A percentile compares a stretch with the other conserved stretches of the same genome.
These are phyloP conservation scores for Pleurotus pulmonarius DNA, from an alignment of 768 basidiomycete species.

Conservation along the genomic window DNA sequence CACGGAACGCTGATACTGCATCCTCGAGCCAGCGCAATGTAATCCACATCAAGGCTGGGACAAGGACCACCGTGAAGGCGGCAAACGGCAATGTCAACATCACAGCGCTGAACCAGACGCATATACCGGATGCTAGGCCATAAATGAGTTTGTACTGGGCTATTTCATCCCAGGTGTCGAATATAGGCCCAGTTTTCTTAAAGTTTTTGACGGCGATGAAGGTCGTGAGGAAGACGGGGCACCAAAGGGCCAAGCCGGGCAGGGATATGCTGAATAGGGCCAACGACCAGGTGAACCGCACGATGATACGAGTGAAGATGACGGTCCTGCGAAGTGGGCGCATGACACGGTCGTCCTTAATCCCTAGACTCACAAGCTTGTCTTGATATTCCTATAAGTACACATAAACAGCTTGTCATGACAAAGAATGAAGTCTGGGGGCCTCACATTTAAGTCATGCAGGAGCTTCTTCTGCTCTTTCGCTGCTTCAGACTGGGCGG, in stretches of 20 bases:
- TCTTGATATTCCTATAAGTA: slow-evolving; percentile 74
- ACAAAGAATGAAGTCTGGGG: background rate
- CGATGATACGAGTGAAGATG: slow-evolving; percentile 59
- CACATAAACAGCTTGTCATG: background rate
- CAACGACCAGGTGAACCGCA: slow-evolving; percentile 63
- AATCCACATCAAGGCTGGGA: slow-evolving; percentile 87
- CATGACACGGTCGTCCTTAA: slow-evolving; percentile 86
- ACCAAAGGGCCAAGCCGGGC: slow-evolving; percentile 80
- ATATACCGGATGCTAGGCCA: slow-evolving; percentile 69
- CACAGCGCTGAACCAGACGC: slow-evolving; percentile 57
- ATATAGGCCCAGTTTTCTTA: slow-evolving; percentile 77
- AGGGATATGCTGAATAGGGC: slow-evolving; percentile 62
- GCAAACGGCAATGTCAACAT: slow-evolving; percentile 62
- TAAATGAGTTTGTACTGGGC: slow-evolving; percentile 87
- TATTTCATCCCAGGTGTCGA: slow-evolving; percentile 88
- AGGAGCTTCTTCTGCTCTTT: slow-evolving; percentile 31
- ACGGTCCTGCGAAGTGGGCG: slow-evolving; percentile 50
- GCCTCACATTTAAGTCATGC: slow-evolving; percentile 57
- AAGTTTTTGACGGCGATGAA: slow-evolving; percentile 69
- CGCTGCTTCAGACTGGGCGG: slow-evolving; percentile 13
- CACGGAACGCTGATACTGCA: slow-evolving; percentile 74
- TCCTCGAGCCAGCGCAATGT: slow-evolving; percentile 87
- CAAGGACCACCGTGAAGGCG: slow-evolving; percentile 48
- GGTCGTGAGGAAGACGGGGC: slow-evolving; percentile 72
- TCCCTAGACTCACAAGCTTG: slow-evolving; percentile 55